Evolutionary conservation across 495 filamentous ascomycete genomes (phyloP), one percentile per base, ranked within the genome.

Genomic region (Aspergillus carlsbadensis): DNA sequence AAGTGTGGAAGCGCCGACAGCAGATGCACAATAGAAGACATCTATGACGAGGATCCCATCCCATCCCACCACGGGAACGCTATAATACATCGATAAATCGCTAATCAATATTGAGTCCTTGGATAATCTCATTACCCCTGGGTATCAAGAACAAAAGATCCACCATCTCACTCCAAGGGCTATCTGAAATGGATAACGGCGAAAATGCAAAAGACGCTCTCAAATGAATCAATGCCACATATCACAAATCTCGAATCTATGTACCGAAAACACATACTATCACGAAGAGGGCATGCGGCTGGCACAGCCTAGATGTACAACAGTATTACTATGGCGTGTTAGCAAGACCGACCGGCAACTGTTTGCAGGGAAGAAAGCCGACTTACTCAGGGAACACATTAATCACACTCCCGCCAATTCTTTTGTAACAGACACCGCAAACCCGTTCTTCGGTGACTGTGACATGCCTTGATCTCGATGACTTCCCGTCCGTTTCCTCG

Each of bases 351-450:
- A 13, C 11, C 31, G 60, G 35, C 34, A 33, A n/a, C 20, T 5
- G 22, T 20, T 37, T 56, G 6, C 0, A 42, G 31, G 22, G 54
- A 10, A 6, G 50, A 21, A 55, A 29, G 31, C 10, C 47, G 48
- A 81, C 76, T 67, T 76, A 82, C 83, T 86, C 82, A 40, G 88
- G 84, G 65, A 84, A 82, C 52, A 89, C 85, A 66, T 85, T 82
- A 49, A 98, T 88, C 17, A 95, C 94, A 70, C 87, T 94, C 13
- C 89, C 85, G 6, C 95, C 94, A 58, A 98, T 80, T 54, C 94
- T 75, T 75, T 96, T 97, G 69, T 96, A 87, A 67, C 94, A 98
- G 35, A 94, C 88, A 10, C 88, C 85, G 68, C 94, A 98, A 20
- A 94, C 87, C 55, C 89, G 80, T 60, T 97, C 92, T 62, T 98